Base-by-base conservation (phyloP, 192 early-diverging fungal species). In the Gryganskiella cystojenkinii region DNA sequence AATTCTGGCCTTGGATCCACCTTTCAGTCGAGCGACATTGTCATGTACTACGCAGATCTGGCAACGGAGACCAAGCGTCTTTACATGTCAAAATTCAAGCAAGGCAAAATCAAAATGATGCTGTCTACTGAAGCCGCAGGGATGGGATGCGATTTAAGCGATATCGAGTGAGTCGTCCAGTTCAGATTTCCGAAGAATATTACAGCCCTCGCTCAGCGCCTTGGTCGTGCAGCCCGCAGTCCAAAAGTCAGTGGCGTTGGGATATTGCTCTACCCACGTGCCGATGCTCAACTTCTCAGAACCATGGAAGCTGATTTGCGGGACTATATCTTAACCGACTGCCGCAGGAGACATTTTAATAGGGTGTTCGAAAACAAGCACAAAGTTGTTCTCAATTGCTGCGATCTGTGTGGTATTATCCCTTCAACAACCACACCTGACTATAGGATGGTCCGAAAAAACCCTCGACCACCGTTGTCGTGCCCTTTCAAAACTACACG, bases 131-230 rank as follows among this genome's bases (percentile, higher is more conserved):
- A 67, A 15, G 64, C 64, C 9, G 54, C 42, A 9, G 67, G 67
- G 9, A 53, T 69, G 56, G 67, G 67, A 30, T 69, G 57, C n/a
- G 67, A 69, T 46, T 59, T 69, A 40, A 54, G 56, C 67, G 56
- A 69, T 60, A 22, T 69, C 40, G 30, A 52, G 17, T 56, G 66
- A 11, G 47, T 68, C 7, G 47, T 68, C 22, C 66, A 68, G 37
- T 68, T 35, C 55, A 45, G 28, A 9, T 27, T 27, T 37, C 66
- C 66, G 14, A 2, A 6, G 15, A 58, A 17, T 50, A 57, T 68
- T n/a, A 28, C 45, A 17, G 49, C 46, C 17, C 56, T 68, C 13
- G 45, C 59, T 31, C 66, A 58, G 47, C 55, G 66, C 24, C 33
- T 68, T 35, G 56, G 66, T 22, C 55, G 56, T 7, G 66, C 66